Evolutionary conservation across 768 basidiomycete genomes (phyloP).

Genomic region (Auriscalpium orientale): DNA sequence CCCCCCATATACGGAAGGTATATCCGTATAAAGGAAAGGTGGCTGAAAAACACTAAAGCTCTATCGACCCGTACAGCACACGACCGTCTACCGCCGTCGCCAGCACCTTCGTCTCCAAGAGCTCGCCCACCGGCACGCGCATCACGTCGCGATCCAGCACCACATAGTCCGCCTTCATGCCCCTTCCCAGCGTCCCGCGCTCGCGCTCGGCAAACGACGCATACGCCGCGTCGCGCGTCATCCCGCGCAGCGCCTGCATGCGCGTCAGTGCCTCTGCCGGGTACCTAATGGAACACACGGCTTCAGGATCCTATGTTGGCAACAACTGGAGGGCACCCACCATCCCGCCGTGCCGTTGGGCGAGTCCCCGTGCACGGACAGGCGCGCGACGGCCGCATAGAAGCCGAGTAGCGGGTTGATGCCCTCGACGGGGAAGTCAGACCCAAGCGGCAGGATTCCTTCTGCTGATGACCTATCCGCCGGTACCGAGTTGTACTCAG

Average conservation of each 20-base stretch:
- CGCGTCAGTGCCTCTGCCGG: constrained; percentile 69
- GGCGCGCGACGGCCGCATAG: constrained; percentile 79
- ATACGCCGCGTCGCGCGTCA: constrained; percentile 87
- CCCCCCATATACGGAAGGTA: too few species aligned
- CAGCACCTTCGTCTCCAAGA: constrained; percentile 55
- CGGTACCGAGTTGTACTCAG: not conserved
- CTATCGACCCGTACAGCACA: constrained; percentile 48
- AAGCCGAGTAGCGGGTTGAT: constrained; percentile 87
- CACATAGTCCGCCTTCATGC: constrained; percentile 86
- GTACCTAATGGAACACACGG: constrained; percentile 44
- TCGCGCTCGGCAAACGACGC: constrained; percentile 71
- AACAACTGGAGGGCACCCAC: constrained; percentile 33
- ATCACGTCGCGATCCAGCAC: constrained; percentile 78
- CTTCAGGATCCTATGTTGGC: not conserved
- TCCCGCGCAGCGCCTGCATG: constrained; percentile 77
- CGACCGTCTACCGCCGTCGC: constrained; percentile 74
- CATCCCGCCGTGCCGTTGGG: constrained; percentile 83
- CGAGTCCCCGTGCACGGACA: constrained; percentile 59
- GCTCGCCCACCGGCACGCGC: constrained; percentile 49
- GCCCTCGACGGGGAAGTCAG: constrained; percentile 90
- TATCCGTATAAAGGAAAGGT: too few species aligned
- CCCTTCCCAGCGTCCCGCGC: constrained; percentile 63
- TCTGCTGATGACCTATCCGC: constrained; percentile 38
- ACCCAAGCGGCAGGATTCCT: constrained; percentile 71
- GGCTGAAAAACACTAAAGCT: not conserved